Evolutionary conservation across 2,329 filamentous ascomycete genomes (phyloP).

Genomic region (Cladorrhinum sp.): DNA sequence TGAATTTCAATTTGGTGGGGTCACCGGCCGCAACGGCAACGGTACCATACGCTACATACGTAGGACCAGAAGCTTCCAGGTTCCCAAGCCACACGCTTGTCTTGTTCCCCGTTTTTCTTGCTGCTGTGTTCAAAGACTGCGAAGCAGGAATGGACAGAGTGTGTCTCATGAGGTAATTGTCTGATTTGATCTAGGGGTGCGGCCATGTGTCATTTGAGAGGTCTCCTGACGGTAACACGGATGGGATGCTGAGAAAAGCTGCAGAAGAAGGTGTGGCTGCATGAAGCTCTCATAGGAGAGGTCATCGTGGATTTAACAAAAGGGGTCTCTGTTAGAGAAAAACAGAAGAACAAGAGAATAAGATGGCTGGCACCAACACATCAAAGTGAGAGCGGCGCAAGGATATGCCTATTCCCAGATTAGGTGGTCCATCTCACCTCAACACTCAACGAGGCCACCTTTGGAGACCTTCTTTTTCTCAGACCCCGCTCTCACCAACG

Average conservation of each 20-base stretch:
- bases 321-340: neutral
- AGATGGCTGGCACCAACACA: neutral
- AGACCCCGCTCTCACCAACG: slow-evolving; percentile 11
- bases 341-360: neutral
- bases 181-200: slow-evolving; percentile 4
- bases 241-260: neutral
- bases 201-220: slow-evolving; percentile 7
- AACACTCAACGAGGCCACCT: slow-evolving; percentile 10
- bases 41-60: neutral
- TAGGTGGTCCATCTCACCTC: slow-evolving; percentile 16
- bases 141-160: neutral
- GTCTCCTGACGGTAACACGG: slow-evolving; percentile 17
- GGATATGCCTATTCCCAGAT: neutral
- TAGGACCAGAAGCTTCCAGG: slow-evolving; percentile 7
- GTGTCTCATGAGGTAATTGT: slow-evolving; percentile 15
- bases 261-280: slow-evolving; percentile 9
- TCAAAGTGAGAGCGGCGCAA: slow-evolving; percentile 19
- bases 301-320: neutral
- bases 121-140: neutral
- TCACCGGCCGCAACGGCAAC: slow-evolving; percentile 10
- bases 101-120: neutral
- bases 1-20: slow-evolving; percentile 7
- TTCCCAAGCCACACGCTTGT: slow-evolving; percentile 1
- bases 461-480: slow-evolving; percentile 7
- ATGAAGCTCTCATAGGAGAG: slow-evolving; percentile 1